A percentile compares a stretch with the other conserved stretches of the same genome.
Evolutionary conservation across 2,329 filamentous ascomycete species (phyloP).

Genomic region (Bertia moriformis): DNA sequence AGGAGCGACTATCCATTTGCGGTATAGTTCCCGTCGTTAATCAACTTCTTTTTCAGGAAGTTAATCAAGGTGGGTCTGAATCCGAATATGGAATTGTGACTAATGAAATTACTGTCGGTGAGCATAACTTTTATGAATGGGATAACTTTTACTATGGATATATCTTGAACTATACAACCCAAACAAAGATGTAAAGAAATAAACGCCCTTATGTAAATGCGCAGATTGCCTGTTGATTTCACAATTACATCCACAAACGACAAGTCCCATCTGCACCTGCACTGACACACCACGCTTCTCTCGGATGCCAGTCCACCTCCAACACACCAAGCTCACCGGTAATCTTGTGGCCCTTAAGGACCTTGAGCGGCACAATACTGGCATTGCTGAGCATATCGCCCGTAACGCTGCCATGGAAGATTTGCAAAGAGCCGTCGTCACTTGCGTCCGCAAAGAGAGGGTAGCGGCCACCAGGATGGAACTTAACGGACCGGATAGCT

Average conservation of each 20-base stretch:
- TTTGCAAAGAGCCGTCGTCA: slow-evolving; percentile 85
- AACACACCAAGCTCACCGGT: slow-evolving; percentile 76
- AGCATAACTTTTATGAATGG: too few species aligned
- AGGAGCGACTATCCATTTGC: neutral
- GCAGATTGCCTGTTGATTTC: too few species aligned
- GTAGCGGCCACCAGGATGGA: slow-evolving; percentile 56
- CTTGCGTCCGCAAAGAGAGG: slow-evolving; percentile 89
- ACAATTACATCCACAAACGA: slow-evolving; percentile 67
- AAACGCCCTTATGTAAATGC: too few species aligned
- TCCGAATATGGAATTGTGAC: too few species aligned
- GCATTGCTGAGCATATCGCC: slow-evolving; percentile 92
- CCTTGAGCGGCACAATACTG: slow-evolving; percentile 89
- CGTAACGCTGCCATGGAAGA: slow-evolving; percentile 93
- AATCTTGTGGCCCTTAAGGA: slow-evolving; percentile 78
- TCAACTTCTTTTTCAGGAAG: neutral
- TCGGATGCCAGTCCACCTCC: slow-evolving; percentile 91
- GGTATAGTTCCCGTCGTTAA: neutral
- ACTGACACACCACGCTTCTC: slow-evolving; percentile 85
- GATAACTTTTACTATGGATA: too few species aligned
- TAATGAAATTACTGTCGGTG: too few species aligned
- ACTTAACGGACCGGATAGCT: slow-evolving; percentile 79
- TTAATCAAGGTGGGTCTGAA: neutral
- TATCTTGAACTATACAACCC: too few species aligned
- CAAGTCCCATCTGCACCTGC: slow-evolving; percentile 88
- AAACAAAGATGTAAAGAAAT: too few species aligned